Evolutionary conservation across 768 basidiomycete genomes (phyloP), one percentile per base, ranked within the genome.

Genomic region (Boletus subparvulus): DNA sequence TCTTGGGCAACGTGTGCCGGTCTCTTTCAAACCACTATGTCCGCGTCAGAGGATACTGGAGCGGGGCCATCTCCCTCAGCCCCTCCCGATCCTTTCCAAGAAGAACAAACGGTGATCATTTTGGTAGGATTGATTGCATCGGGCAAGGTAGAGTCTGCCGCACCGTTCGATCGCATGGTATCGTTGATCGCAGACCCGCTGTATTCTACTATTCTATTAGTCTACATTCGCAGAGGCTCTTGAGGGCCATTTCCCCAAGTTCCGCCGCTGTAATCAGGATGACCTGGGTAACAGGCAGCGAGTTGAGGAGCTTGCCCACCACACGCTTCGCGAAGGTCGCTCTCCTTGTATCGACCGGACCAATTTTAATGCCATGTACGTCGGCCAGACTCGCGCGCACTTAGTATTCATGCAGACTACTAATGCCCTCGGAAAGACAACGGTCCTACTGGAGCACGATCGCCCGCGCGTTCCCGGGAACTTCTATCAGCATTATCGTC

Each of bases 301-400:
- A n/a, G 90, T 92, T 0, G 90, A 92, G 67, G 67, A 73, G 10
- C 70, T 85, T 37, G 86, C 83, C 6, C 72, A 83, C 55, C 61
- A 73, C 24, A 76, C 78, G 8, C 77, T 92, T 50, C 60, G 64
- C 45, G 69, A 78, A 59, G 87, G 88, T n/a, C 69, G 75, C 47
- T 92, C 87, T n/a, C 86, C 86, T 16, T 89, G 87, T 68, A 81
- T 92, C 43, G 91, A 92, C 66, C 80, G 90, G 58, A 88, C 88
- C 26, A 92, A 92, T 73, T 80, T 91, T 61, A 82, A 91, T 67
- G 76, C 77, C 52, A 66, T 67, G 88, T 90, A 73, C 70, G 83
- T 77, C 30, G 7, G 21, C 19, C 53, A 35, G 41, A 50, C 19
- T 32, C 45, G 10, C 41, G 11, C 32, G 17, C 16, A 26, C 33